Evolutionary conservation across 2,329 filamentous ascomycete species (phyloP), one percentile per base, ranked within the genome.

Genomic region (Sporothrix sp.): DNA sequence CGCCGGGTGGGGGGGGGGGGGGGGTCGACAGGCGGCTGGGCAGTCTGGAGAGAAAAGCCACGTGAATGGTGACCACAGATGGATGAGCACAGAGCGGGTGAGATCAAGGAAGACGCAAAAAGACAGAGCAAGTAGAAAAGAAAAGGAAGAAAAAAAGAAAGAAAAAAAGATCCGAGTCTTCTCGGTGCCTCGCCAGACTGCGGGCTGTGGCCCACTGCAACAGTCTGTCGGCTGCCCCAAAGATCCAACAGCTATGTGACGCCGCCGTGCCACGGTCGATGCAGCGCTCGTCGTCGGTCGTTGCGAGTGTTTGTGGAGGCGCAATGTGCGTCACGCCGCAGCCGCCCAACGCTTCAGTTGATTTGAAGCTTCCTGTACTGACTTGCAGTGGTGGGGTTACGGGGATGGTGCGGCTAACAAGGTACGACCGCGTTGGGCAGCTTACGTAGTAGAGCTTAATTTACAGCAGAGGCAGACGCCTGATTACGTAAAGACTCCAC

Each of bases 301-400:
- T 38, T 21, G 20, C 21, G 14, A 20, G 23, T 38, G n/a, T 11
- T 32, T 18, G 48, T 36, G 32, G 18, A 23, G 25, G 35, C 33
- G 42, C 40, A 36, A 37, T 7, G 32, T 48, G 44, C 44, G 23
- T 9, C 23, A 28, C 7, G 38, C 44, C 25, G 37, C 38, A 23
- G 38, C 23, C 45, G 50, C 45, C 42, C 36, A 42, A 47, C 32
- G 32, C 21, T 40, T 11, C 10, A 14, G 43, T 33, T 35, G n/a
- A 39, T 42, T 28, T 28, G 42, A 47, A 46, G 42, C 49, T 47
- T 23, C 37, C 30, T 33, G 10, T 49, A 45, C 49, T 48, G 50
- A n/a, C n/a, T n/a, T n/a, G n/a, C n/a, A n/a, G n/a, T n/a, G n/a
- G 45, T 49, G 46, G 51, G 45, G 50, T 36, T 30, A 37, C 21